phyloP scores from a whole-genome alignment of 495 filamentous ascomycete species.

The Oidiodendron maius region DNA sequence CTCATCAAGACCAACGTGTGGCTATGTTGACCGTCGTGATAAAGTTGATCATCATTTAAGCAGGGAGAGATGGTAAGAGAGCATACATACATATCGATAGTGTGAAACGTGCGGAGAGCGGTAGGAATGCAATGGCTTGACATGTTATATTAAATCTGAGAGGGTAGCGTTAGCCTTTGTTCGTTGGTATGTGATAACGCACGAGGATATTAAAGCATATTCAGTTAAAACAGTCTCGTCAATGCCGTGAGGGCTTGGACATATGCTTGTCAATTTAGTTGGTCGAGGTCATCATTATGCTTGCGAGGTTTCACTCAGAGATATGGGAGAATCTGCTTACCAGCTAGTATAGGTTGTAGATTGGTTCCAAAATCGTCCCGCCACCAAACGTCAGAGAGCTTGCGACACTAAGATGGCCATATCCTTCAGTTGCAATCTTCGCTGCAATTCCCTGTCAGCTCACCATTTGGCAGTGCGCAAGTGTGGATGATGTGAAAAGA shows the following conservation, averaged over 20 bases:
- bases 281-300: conserved; percentile 60
- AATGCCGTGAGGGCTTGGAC: conserved; percentile 64
- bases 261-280: conserved; percentile 82
- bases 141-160: no score
- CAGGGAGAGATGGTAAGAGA: conserved; percentile 22
- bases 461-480: conserved; percentile 1
- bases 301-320: conserved; percentile 6
- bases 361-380: no score
- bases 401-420: no score
- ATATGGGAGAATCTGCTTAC: background rate
- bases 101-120: no score
- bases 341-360: no score
- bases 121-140: no score
- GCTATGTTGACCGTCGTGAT: conserved; percentile 30
- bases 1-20: conserved; percentile 28
- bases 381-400: no score
- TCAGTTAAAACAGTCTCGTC: conserved; percentile 53
- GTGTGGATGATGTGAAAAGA: conserved; percentile 7
- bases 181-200: conserved; percentile 5
- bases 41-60: conserved; percentile 28
- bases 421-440: no score
- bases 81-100: background rate
- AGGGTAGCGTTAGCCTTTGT: conserved; percentile 2
- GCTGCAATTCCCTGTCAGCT: no score
- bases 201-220: conserved; percentile 11